Evolutionary conservation across 805 yeast species (phyloP), one percentile per base, ranked within the genome.

Genomic region (Wickerhamomyces chaumierensis): DNA sequence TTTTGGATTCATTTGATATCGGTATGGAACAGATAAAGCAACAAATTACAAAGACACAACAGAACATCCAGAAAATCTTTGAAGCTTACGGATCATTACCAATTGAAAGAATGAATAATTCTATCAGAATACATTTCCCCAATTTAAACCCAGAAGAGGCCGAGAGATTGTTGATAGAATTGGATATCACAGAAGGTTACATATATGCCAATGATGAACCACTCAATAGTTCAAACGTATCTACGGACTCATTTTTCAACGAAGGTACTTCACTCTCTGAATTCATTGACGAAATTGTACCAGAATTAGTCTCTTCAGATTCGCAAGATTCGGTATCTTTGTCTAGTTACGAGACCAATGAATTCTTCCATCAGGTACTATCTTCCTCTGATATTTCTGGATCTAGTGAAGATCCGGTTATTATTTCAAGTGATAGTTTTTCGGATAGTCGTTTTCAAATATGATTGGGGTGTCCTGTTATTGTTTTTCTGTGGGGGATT

Each of bases 11-110:
- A 18, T 51, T 75, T 28, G 58, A 61, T 33, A 46, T 48, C 2
- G 66, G 66, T 39, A 46, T 68, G 20, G 40, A 47, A 39, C 48
- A 55, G 33, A 57, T 71, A 40, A 66, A 69, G 44, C 46, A 53
- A 18, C 63, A 66, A 41, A 51, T 72, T 27, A 63, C 61, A 16
- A 66, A 63, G 29, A 58, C 77, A 25, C 57, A 64, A 44, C 52
- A 60, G 18, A 71, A 69, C 43, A 59, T 75, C 36, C 48, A 59
- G 32, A 52, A 53, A 34, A 62, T 75, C 31, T 62, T 75, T 42
- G 72, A 75, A 23, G 48, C 55, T 3, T 71, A 78, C 40, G 92
- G 92, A 3, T 75, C 77, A 44, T 70, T 77, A 45, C 86, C 83
- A 8, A 62, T 81, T 39, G 64, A 75, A 35, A 58, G 71, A 39